Evolutionary conservation across 1,284 basidiomycete genomes (phyloP).

Genomic region (Naganishia cerealis): DNA sequence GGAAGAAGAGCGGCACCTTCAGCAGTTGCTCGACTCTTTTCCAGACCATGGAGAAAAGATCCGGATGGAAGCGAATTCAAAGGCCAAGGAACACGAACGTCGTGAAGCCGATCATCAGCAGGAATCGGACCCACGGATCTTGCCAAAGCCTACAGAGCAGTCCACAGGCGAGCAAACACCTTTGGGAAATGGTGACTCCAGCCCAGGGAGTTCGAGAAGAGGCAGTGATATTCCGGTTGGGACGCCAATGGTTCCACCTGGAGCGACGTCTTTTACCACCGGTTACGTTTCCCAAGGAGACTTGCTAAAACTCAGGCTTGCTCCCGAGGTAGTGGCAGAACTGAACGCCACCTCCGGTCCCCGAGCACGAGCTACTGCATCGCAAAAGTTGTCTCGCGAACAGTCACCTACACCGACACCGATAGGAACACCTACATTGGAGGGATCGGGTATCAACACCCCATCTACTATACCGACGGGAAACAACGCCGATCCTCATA

Average conservation of each 20-base stretch:
- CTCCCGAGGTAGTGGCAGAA: conserved; percentile 1
- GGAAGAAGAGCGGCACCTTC: conserved; percentile 44
- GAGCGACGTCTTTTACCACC: conserved; percentile 26
- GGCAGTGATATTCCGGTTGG: conserved; percentile 30
- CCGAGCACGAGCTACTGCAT: conserved; percentile 1
- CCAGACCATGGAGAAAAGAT: conserved; percentile 47
- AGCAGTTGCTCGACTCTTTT: conserved; percentile 40
- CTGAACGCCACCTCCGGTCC: not conserved
- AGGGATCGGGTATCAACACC: not conserved
- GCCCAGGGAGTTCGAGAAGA: conserved; percentile 11
- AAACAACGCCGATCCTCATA: conserved; percentile 15
- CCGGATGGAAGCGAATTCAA: conserved; percentile 42
- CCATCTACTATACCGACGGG: not conserved
- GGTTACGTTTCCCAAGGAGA: conserved; percentile 32
- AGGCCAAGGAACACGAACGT: conserved; percentile 2
- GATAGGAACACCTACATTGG: not conserved
- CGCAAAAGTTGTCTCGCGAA: not conserved
- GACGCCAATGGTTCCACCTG: conserved; percentile 30
- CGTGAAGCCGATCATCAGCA: conserved; percentile 1
- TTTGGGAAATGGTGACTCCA: not conserved
- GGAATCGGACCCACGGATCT: not conserved
- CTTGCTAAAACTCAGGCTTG: conserved; percentile 29
- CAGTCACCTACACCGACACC: not conserved
- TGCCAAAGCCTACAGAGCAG: not conserved
- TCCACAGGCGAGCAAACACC: not conserved